Evolutionary conservation across 306 rosid genomes (phyloP), one percentile per base, ranked within the genome.

Genomic region (Lithocarpus polystachyus): DNA sequence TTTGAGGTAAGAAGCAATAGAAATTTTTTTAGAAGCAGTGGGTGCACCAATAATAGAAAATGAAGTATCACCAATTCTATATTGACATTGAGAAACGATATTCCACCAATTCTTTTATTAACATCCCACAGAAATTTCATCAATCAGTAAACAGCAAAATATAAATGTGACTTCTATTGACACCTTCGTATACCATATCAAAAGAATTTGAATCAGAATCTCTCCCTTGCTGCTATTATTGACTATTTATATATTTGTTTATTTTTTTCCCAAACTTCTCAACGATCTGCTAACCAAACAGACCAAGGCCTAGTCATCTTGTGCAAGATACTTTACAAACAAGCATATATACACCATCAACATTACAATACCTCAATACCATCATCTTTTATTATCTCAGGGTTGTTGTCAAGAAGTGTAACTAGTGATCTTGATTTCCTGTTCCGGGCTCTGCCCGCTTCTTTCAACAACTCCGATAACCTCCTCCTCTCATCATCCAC

Each of bases 401-500:
- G 26, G 26, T 76, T 77, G 43, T 82, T 72, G 76, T 90, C 93
- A 14, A 92, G 95, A n/a, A 92, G 93, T 40, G 92, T 85, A 80
- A 86, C 91, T n/a, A 92, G 73, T 37, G 92, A 88, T 81, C 87
- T 88, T 35, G 90, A 56, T 78, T 84, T 88, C 74, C 90, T 77
- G 90, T 68, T 90, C 70, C 94, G 53, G 9, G 74, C 88, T 76
- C 93, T 86, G 73, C 98, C 97, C 0, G 94, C 91, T 71, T 93
- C 98, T 88, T 87, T 91, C 86, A 91, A 69, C 85, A 91, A 81
- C 83, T 88, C 94, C 6, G 87, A 83, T 83, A 93, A 83, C 84
- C 98, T 88, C 60, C 89, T 83, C 85, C 89, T 89, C 93, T 93
- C 98, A 22, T 93, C 94, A 9, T 81, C 90, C 64, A 91, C 93